Base-by-base conservation (phyloP, 108 stramenopile species). In the Cyclostephanos invisitatus region DNA sequence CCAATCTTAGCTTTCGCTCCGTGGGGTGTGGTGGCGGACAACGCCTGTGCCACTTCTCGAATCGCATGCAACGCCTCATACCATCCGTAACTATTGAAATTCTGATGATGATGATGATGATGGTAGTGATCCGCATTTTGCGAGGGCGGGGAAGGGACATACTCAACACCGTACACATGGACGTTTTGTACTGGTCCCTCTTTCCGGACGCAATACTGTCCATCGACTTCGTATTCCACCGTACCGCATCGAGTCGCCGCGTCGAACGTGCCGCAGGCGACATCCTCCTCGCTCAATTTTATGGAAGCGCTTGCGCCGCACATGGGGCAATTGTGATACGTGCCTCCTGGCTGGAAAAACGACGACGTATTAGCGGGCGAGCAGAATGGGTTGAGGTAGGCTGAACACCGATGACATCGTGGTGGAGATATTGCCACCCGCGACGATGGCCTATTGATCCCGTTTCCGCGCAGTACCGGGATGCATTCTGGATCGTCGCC, bases 311-410 rank as follows among this genome's bases (percentile, higher is more conserved):
- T 37, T 12, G 77, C 27, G 2, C 85, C 68, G 72, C 89, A 93
- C 57, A 93, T 79, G 62, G 82, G 88, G 59, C 92, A 93, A 64
- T 68, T 73, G 67, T 78, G 78, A 8, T 20, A 20, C 53, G 74
- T 77, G 3, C 29, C 66, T 21, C 29, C 66, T 21, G 71, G 14
- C 54, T 78, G 73, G 67, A 32, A 32, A 50, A 67, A 50, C 37
- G 64, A 54, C 57, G 54, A 54, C 37, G 62, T 10, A 58, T 50
- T 7, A 36, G 18, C 17, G 57, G 74, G 72, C 9, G 51, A 70
- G 73, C 87, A 93, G 66, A 85, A 94, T 22, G 91, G 85, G 81
- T 89, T 92, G 46, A 81, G 84, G 77, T 95, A 95, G 57, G 89
- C 91, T 29, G 72, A 46, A 65, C 94, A 95, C 44, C 78, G 67